These are phyloP conservation scores for Ustilago shanxiensis DNA, from an alignment of 1,284 basidiomycete species.

Conservation along the genomic window DNA sequence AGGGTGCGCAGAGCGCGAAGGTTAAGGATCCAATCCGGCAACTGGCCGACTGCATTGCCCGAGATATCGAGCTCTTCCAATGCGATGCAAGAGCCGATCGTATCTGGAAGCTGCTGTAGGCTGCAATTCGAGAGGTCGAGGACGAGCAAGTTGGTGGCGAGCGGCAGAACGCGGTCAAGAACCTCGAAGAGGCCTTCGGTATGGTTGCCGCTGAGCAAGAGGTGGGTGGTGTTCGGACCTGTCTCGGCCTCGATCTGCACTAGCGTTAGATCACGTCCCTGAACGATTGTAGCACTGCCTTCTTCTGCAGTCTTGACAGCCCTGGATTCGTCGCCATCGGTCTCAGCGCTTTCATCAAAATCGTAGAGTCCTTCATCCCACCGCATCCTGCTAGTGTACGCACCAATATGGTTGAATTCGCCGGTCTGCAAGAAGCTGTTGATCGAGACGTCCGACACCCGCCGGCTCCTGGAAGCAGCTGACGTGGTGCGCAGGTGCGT, in stretches of 20 bases:
- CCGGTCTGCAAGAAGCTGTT: constrained; percentile 45
- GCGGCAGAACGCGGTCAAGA: constrained; percentile 45
- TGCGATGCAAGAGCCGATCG: constrained; percentile 80
- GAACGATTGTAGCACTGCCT: constrained; percentile 50
- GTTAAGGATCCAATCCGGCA: constrained; percentile 77
- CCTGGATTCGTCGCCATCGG: constrained; percentile 41
- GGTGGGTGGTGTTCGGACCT: constrained; percentile 49
- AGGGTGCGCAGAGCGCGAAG: constrained; percentile 84
- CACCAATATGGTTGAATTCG: constrained; percentile 49
- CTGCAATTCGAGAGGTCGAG: constrained; percentile 76
- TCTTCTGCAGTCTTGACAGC: constrained; percentile 51
- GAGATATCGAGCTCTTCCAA: constrained; percentile 96
- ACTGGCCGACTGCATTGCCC: constrained; percentile 80
- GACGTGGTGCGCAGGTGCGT: constrained; percentile 30
- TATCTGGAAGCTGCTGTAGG: constrained; percentile 82
- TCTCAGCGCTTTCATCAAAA: constrained; percentile 48
- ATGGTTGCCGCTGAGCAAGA: constrained; percentile 44
- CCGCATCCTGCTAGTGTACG: constrained; percentile 36
- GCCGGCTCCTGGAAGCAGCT: constrained; percentile 20
- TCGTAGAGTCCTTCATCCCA: constrained; percentile 53
- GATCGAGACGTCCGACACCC: constrained; percentile 42
- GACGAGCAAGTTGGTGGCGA: constrained; percentile 53
- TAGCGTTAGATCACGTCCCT: constrained; percentile 32
- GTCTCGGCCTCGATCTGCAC: constrained; percentile 45
- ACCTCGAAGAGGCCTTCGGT: constrained; percentile 25